Base-by-base conservation (phyloP, 768 basidiomycete species). In the Xerocomus potaroensis region DNA sequence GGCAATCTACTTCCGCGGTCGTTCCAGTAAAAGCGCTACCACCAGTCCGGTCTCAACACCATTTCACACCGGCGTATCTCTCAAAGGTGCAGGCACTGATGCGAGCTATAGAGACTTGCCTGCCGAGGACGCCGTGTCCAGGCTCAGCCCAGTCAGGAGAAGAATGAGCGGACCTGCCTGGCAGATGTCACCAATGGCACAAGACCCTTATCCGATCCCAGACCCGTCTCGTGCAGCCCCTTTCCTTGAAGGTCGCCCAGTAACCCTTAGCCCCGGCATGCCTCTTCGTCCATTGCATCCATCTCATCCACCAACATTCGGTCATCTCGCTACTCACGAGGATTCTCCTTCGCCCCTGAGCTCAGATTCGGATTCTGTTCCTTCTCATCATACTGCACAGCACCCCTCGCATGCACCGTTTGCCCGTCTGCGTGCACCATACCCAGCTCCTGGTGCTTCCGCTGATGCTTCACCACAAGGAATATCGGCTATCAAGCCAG, bases 291-390 rank as follows among this genome's bases (percentile, higher is more conserved):
- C 79, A 21, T 68, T 71, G 29, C 71, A 69, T 47, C 62, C 71
- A 18, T 54, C 63, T 11, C 68, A 69, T 38, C 55, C 66, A 0
- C 51, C 64, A 2, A 41, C 33, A 47, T 68, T 67, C 46, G 67
- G 59, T 36, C 70, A 65, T 33, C 62, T 65, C 46, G 55, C 54
- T 29, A 64, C 62, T 2, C 76, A 73, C 47, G 83, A 84, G 40
- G 82, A 84, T 41, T 81, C 81, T 12, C 83, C 83, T 0, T 85
- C 83, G 0, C 83, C 83, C 35, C 74, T 79, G 54, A 84, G 81
- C 58, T 84, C 83, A 21, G 84, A 86, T 64, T 81, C 81, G 15
- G 74, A 65, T 57, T 74, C 60, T 58, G 67, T 66, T 48, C 68
- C 53, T 55, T 60, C 55, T 49, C 68, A 63, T 35, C 56, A 48